Evolutionary conservation across 2,329 filamentous ascomycete genomes (phyloP), one percentile per base, ranked within the genome.

Genomic region (Colletotrichum tanaceti): DNA sequence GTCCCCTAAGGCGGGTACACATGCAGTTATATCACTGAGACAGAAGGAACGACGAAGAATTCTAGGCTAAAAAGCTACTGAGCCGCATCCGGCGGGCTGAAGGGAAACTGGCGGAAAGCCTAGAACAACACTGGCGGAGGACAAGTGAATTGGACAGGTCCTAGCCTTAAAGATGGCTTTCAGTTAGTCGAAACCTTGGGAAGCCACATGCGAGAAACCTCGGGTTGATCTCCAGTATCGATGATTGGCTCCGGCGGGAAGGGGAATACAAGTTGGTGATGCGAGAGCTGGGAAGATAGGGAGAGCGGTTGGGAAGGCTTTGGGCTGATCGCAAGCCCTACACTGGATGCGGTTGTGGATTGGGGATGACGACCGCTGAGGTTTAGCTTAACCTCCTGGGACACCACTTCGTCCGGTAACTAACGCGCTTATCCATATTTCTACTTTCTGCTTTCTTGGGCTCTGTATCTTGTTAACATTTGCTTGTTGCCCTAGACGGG

Each of bases 81-180:
- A 41, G 18, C 62, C 63, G 57, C 54, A 66, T 69, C 18, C 62
- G 63, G 66, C 55, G 24, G 7, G 10, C 18, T 35, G 4, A 43
- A 13, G 18, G 53, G 10, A 6, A 13, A 28, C 10, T 46, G 41
- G 28, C 14, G 20, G 38, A 16, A 16, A 20, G 18, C 13, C 49
- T 7, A 44, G 50, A 22, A 52, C 50, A 52, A 46, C 24, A 43
- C 54, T 6, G 53, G 28, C 38, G 46, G 47, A 24, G 28, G 50
- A 35, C 13, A 18, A 7, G 47, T 35, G 41, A 13, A 14, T 16
- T 18, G 28, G 20, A 10, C 44, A 16, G 32, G 38, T n/a, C n/a
- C 20, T n/a, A 32, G 18, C 28, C 38, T 55, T 62, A 53, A 52
- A 65, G 22, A 28, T 52, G 54, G 47, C 41, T 28, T 49, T 44